These are phyloP conservation scores for Coprinopsis marcescibilis DNA, from an alignment of 768 basidiomycete genomes.

Conservation along the genomic window DNA sequence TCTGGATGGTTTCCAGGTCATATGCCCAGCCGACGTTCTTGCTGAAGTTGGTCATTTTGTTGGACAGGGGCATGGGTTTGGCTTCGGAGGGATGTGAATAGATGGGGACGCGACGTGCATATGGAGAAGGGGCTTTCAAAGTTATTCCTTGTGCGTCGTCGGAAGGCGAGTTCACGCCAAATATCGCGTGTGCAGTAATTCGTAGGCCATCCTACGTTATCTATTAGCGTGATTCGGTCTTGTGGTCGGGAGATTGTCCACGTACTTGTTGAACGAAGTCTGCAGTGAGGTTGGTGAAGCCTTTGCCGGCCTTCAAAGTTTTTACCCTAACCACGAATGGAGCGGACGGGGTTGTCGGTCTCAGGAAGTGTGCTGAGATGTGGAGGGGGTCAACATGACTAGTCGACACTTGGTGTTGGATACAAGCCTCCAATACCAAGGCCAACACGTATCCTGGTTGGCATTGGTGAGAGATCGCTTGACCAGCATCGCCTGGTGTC, in stretches of 20 bases:
- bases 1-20: conserved; percentile 35
- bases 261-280: conserved; percentile 53
- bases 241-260: background rate
- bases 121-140: conserved; percentile 47
- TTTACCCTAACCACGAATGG: conserved; percentile 43
- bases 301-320: conserved; percentile 42
- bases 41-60: conserved; percentile 31
- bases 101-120: conserved; percentile 55
- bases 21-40: conserved; percentile 29
- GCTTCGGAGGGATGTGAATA: conserved; percentile 45
- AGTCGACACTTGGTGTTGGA: conserved; percentile 42
- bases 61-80: conserved; percentile 16
- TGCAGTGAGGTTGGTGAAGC: conserved; percentile 53
- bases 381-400: conserved; percentile 53
- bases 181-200: conserved; percentile 51
- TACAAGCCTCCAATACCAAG: conserved; percentile 47
- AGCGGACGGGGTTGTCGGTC: conserved; percentile 31
- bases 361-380: conserved; percentile 54
- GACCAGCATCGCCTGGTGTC: background rate
- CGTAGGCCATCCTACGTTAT: conserved; percentile 36
- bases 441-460: conserved; percentile 53
- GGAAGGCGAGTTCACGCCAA: conserved; percentile 38
- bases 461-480: background rate
- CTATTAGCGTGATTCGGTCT: background rate
- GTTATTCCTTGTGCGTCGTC: conserved; percentile 23